A percentile compares a stretch with the other conserved stretches of the same genome.
These are phyloP conservation scores for Magnaporthiopsis poae DNA, from an alignment of 2,329 filamentous ascomycete genomes.

Conservation along the genomic window DNA sequence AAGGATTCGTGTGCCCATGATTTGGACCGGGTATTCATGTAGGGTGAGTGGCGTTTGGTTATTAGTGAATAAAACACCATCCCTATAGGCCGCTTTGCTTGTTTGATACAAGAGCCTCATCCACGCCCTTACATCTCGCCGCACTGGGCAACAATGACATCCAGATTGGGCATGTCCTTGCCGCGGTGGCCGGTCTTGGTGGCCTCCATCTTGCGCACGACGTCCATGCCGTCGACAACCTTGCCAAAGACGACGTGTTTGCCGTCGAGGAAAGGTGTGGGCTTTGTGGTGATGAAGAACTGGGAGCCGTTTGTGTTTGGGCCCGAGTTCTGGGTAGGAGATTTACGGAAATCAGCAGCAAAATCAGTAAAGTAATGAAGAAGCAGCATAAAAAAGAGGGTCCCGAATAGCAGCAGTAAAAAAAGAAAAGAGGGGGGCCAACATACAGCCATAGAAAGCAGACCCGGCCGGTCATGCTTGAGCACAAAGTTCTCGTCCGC, in stretches of 20 bases:
- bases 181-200: conserved; percentile 67
- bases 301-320: conserved; percentile 89
- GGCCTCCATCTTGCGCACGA: conserved; percentile 85
- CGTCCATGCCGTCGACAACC: conserved; percentile 80
- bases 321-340: conserved; percentile 60
- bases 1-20: no score
- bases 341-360: no score
- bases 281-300: conserved; percentile 90
- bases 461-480: conserved; percentile 67
- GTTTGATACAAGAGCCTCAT: no score
- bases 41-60: no score
- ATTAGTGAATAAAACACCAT: no score
- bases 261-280: conserved; percentile 76
- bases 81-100: no score
- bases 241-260: conserved; percentile 96
- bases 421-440: not conserved
- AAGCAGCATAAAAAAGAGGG: not conserved
- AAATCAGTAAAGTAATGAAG: no score
- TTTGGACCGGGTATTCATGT: no score
- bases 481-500: conserved; percentile 80
- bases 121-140: conserved; percentile 67
- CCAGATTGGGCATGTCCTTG: conserved; percentile 73
- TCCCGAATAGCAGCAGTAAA: no score
- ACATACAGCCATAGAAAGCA: conserved; percentile 87
- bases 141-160: conserved; percentile 76